These are phyloP conservation scores for Acmispon strigosus DNA, from an alignment of 306 rosid genomes.

Conservation along the genomic window DNA sequence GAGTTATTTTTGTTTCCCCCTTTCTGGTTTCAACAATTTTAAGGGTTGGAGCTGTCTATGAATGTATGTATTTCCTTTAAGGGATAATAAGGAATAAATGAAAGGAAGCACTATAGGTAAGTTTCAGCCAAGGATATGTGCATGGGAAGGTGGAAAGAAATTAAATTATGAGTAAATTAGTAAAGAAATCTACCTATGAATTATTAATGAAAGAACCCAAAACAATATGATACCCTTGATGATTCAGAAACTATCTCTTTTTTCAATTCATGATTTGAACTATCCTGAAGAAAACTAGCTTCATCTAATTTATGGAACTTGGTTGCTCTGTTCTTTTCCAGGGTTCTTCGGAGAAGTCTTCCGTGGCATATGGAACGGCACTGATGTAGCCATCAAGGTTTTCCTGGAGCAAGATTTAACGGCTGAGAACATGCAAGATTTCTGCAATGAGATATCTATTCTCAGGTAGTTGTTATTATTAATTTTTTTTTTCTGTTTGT, in stretches of 20 bases:
- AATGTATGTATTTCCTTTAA: background rate
- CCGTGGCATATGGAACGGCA: constrained; percentile 94
- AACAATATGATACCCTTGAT: background rate
- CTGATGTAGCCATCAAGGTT: constrained; percentile 94
- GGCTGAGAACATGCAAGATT: constrained; percentile 93
- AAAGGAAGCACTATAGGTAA: background rate
- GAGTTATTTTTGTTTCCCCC: too few relatives aligned
- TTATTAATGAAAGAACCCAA: background rate
- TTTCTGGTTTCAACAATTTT: too few relatives aligned
- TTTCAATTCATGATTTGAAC: constrained; percentile 7
- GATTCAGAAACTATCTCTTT: constrained; percentile 12
- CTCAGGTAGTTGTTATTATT: constrained; percentile 63
- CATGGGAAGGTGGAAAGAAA: constrained; percentile 11
- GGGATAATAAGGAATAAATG: background rate
- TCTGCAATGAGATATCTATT: constrained; percentile 94
- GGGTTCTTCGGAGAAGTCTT: constrained; percentile 98
- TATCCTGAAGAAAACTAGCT: background rate
- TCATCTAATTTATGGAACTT: constrained; percentile 7
- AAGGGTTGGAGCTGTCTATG: too few relatives aligned
- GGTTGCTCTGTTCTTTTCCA: constrained; percentile 25
- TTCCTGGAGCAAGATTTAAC: constrained; percentile 95
- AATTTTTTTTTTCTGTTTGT: constrained; percentile 11
- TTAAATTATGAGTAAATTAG: background rate
- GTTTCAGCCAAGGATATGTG: background rate
- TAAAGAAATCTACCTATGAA: background rate